Evolutionary conservation across 108 stramenopile species (phyloP), one percentile per base, ranked within the genome.

Genomic region (Poteriospumella lacustris): DNA sequence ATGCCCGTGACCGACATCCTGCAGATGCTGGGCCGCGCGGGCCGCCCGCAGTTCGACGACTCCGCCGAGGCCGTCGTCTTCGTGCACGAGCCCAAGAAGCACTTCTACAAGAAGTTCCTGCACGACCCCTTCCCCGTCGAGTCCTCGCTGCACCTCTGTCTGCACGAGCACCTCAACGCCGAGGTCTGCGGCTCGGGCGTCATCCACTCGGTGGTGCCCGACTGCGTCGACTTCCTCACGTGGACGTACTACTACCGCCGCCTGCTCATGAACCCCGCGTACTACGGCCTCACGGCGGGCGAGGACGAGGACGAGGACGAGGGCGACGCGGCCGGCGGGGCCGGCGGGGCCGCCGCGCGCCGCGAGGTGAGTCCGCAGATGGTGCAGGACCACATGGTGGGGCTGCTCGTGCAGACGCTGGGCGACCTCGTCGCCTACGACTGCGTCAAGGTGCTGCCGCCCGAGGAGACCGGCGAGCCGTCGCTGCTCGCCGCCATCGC

Each of bases 41-140:
- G 95, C 1, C 85, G 98, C 29, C 98, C 98, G 33, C 96, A 97
- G 58, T 99, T 97, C 80, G 97, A 98, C 79, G 88, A 87, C 26
- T 75, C 81, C 78, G 97, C 92, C 58, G 90, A 90, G 42, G 98
- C 98, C 26, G 89, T 93, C 31, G 92, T 99, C 9, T 89, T 98
- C 86, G 94, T 92, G 12, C 88, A 92, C 75, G 93, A 90, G 78
- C 89, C 90, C 42, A 97, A 98, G 87, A 99, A 99, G 87, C 86
- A 87, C 70, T 99, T 96, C 83, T 91, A 95, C 84, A 92, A 91
- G 56, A 94, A 95, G 83, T 99, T 99, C 70, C 89, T 99, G 0
- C 97, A 97, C 89, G 90, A 92, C 58, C 96, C 98, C 1, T 99
- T 97, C 75, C 98, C 98, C n/a, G 95, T 99, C n/a, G 98, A 99